Evolutionary conservation across 1,139 yeast genomes (phyloP).

Genomic region (Saccharomyces hybrid): DNA sequence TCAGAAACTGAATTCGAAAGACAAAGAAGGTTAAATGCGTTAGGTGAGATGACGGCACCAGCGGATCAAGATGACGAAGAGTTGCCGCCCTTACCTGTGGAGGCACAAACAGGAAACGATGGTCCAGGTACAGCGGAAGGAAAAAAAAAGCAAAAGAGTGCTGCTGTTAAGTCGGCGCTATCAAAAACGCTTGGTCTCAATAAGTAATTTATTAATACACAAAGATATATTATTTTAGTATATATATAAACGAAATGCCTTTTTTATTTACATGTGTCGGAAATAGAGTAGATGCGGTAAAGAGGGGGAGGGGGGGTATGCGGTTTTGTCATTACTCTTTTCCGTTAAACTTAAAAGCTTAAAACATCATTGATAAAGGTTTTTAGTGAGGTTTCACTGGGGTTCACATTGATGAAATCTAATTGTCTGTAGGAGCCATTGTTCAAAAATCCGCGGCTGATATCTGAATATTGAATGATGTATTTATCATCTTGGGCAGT

Average conservation of each 20-base stretch:
- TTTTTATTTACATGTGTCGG: not conserved
- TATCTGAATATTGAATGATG: constrained; percentile 40
- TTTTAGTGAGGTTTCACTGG: not conserved
- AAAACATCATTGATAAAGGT: not conserved
- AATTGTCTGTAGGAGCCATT: constrained; percentile 49
- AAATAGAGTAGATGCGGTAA: not conserved
- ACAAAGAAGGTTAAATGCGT: constrained; percentile 71
- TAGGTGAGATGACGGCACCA: constrained; percentile 49
- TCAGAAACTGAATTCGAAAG: constrained; percentile 65
- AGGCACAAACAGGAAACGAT: constrained; percentile 8
- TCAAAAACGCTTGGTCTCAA: constrained; percentile 9
- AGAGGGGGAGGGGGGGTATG: not conserved
- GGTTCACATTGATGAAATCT: constrained; percentile 26
- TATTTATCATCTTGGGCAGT: constrained; percentile 23
- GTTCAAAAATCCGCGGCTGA: constrained; percentile 46
- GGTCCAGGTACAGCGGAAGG: constrained; percentile 4
- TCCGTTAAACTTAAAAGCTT: not conserved
- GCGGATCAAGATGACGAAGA: constrained; percentile 55
- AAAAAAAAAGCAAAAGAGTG: constrained; percentile 4
- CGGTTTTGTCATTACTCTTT: not conserved
- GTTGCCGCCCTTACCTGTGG: constrained; percentile 14
- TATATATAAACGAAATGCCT: not conserved
- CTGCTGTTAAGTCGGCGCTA: not conserved
- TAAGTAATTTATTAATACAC: not conserved
- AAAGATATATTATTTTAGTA: not conserved